Evolutionary conservation across 2,329 filamentous ascomycete species (phyloP).

Genomic region (Paraphoma sp.): DNA sequence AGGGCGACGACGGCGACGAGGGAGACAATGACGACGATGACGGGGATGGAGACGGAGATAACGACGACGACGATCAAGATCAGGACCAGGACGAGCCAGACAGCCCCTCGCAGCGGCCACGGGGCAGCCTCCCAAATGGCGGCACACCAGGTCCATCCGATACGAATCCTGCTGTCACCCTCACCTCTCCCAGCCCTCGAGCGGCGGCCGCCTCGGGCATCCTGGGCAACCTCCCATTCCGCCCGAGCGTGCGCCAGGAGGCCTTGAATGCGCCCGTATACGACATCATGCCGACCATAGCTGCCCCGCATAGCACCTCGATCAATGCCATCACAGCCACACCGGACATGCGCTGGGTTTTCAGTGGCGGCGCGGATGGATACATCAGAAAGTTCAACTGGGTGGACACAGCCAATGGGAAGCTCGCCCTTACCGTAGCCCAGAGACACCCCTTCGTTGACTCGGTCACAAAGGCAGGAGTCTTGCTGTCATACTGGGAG

Average conservation of each 20-base stretch:
- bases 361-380: constrained; percentile 91
- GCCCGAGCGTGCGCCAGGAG: constrained; percentile 74
- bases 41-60: constrained; percentile 51
- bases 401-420: constrained; percentile 91
- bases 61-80: constrained; percentile 51
- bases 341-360: constrained; percentile 92
- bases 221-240: constrained; percentile 53
- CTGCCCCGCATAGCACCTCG: constrained; percentile 92
- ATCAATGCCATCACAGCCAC: constrained; percentile 93
- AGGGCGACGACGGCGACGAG: constrained; percentile 51
- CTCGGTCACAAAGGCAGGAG: constrained; percentile 92
- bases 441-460: constrained; percentile 97
- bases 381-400: constrained; percentile 98
- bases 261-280: constrained; percentile 81
- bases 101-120: constrained; percentile 49
- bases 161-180: constrained; percentile 55
- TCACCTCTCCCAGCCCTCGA: constrained; percentile 56
- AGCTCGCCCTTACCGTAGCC: constrained; percentile 89
- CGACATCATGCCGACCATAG: constrained; percentile 96
- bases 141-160: constrained; percentile 29
- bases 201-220: constrained; percentile 35
- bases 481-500: constrained; percentile 97
- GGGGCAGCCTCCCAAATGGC: constrained; percentile 36
- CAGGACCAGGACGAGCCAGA: constrained; percentile 55
- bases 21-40: constrained; percentile 50